phyloP scores from a whole-genome alignment of 305 asterid species.

The Rubia tinctorum region DNA sequence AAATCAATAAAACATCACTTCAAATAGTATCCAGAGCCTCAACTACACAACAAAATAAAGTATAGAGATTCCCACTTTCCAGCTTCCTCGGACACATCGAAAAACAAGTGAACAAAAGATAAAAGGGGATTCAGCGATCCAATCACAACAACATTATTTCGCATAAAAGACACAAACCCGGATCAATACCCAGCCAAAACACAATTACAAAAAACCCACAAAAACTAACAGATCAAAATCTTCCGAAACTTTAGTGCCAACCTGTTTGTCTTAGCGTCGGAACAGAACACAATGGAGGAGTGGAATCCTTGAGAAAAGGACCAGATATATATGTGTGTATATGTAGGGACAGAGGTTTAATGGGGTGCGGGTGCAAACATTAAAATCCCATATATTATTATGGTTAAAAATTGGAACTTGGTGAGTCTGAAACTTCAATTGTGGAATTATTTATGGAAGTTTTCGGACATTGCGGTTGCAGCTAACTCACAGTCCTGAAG shows the following conservation, averaged over 20 bases:
- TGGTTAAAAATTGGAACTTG: conserved; percentile 5
- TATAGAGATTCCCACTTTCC: conserved; percentile 13
- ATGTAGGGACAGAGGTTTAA: background rate
- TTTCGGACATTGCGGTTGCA: conserved; percentile 7
- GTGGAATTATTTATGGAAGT: background rate
- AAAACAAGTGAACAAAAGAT: conserved; percentile 2
- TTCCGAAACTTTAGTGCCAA: conserved; percentile 2
- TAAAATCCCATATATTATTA: background rate
- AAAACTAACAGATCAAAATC: conserved; percentile 12
- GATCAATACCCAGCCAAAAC: conserved; percentile 10
- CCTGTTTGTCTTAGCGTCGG: conserved; percentile 16
- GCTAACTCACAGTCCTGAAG: background rate
- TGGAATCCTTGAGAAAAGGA: background rate
- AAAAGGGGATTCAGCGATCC: conserved; percentile 7
- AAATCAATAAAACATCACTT: conserved; percentile 19
- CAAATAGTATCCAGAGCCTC: background rate
- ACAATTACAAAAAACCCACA: background rate
- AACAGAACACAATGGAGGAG: background rate
- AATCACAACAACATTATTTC: conserved; percentile 3
- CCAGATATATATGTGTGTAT: background rate
- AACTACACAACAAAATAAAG: conserved; percentile 24
- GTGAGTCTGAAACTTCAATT: background rate
- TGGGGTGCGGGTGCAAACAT: background rate
- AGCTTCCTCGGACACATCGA: conserved; percentile 23
- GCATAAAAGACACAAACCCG: conserved; percentile 12